These are phyloP conservation scores for Colletotrichum lini DNA, from an alignment of 2,329 filamentous ascomycete species.

Conservation along the genomic window DNA sequence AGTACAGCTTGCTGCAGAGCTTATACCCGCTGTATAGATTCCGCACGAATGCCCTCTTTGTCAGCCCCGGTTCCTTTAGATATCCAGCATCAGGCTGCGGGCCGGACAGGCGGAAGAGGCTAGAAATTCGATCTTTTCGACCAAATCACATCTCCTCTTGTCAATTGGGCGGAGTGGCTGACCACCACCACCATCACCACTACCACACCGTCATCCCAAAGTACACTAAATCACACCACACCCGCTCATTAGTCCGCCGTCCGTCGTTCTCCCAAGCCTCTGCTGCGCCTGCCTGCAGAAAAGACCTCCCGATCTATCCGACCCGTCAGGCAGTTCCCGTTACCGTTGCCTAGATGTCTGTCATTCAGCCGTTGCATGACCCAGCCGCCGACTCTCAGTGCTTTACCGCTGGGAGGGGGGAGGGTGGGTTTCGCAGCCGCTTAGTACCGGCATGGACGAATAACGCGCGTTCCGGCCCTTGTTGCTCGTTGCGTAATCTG, in stretches of 20 bases:
- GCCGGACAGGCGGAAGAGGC: too few species aligned
- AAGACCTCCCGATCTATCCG: slow-evolving; percentile 16
- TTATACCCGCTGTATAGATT: too few species aligned
- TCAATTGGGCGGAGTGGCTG: not conserved
- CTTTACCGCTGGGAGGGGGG: not conserved
- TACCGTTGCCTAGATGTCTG: not conserved
- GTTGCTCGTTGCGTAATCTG: slow-evolving; percentile 12
- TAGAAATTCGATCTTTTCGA: too few species aligned
- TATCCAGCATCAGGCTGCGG: too few species aligned
- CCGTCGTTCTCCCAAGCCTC: not conserved
- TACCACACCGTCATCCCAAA: not conserved
- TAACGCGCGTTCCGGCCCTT: slow-evolving; percentile 14
- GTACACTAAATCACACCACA: not conserved
- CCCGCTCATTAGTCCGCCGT: slow-evolving; percentile 7
- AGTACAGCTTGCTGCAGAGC: too few species aligned
- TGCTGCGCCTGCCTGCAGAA: not conserved
- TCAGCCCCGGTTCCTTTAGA: too few species aligned
- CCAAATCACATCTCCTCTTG: too few species aligned
- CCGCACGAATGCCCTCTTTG: too few species aligned
- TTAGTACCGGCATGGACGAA: not conserved
- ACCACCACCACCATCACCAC: not conserved
- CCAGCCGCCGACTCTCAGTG: not conserved
- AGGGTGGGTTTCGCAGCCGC: not conserved
- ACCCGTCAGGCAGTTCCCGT: slow-evolving; percentile 7
- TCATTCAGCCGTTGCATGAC: not conserved